phyloP scores from a whole-genome alignment of 495 filamentous ascomycete genomes.

The Copromyces sp. region DNA sequence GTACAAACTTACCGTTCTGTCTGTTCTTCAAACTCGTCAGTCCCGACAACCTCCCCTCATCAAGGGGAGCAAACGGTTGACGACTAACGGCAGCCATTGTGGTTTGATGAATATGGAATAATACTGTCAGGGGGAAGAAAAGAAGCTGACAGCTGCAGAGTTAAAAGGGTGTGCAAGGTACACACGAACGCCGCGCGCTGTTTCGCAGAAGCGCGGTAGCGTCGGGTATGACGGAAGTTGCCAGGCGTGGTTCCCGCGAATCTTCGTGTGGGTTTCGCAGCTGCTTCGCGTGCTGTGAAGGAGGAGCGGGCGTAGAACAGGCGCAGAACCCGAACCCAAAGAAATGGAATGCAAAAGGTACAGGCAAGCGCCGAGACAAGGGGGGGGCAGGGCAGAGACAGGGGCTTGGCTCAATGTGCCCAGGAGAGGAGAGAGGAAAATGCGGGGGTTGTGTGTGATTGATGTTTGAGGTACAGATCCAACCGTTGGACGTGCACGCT shows the following conservation, averaged over 20 bases:
- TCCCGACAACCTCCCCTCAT: slow-evolving; percentile 41
- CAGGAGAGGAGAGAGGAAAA: background rate
- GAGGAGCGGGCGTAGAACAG: background rate
- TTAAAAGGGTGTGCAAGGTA: background rate
- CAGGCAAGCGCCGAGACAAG: background rate
- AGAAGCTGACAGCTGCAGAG: background rate
- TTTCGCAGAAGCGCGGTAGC: background rate
- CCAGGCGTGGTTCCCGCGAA: background rate
- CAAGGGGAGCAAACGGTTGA: slow-evolving; percentile 49
- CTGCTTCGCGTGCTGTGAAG: background rate
- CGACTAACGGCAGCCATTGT: slow-evolving; percentile 38
- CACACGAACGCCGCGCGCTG: background rate
- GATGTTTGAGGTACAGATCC: background rate
- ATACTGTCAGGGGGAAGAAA: background rate
- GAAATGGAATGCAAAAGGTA: background rate
- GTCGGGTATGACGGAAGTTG: background rate
- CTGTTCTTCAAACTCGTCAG: slow-evolving; percentile 50
- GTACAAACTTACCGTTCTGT: slow-evolving; percentile 49
- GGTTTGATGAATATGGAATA: slow-evolving; percentile 3
- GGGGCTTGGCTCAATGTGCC: background rate
- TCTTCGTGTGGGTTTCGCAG: background rate
- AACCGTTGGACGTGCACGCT: background rate
- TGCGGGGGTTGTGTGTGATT: background rate
- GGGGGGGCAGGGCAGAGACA: background rate
- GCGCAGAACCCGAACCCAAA: background rate